Percentiles rank a stretch among this genome's conserved stretches.
These are phyloP conservation scores for Solanum sparsipilum DNA, from an alignment of 257 asterid genomes.

Conservation along the genomic window DNA sequence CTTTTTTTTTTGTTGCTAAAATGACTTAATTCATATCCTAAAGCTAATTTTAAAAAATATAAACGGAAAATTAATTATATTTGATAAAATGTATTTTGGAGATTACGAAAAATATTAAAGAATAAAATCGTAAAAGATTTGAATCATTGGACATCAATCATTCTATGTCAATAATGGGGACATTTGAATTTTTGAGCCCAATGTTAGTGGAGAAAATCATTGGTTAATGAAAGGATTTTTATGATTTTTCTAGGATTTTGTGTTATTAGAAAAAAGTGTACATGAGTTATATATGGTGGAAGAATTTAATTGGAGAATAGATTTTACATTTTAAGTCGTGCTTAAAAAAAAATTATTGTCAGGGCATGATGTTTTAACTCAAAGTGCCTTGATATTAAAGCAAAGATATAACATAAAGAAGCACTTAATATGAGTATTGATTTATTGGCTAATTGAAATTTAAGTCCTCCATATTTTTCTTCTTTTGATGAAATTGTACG, in stretches of 20 bases:
- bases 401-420: background rate
- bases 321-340: background rate
- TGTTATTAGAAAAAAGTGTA: background rate
- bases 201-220: background rate
- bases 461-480: background rate
- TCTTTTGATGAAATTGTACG: background rate
- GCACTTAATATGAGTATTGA: background rate
- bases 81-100: background rate
- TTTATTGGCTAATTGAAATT: background rate
- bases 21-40: background rate
- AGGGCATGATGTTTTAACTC: background rate
- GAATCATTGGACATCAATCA: background rate
- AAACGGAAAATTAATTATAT: background rate
- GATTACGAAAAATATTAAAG: background rate
- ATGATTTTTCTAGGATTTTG: background rate
- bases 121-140: background rate
- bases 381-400: background rate
- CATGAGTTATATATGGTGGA: background rate
- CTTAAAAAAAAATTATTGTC: background rate
- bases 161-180: background rate
- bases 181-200: background rate
- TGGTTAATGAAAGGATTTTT: background rate
- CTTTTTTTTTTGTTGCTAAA: background rate
- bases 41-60: no score
- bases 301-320: background rate